These are phyloP conservation scores for Piper betle DNA, from an alignment of 164 flowering plant species.

Conservation along the genomic window DNA sequence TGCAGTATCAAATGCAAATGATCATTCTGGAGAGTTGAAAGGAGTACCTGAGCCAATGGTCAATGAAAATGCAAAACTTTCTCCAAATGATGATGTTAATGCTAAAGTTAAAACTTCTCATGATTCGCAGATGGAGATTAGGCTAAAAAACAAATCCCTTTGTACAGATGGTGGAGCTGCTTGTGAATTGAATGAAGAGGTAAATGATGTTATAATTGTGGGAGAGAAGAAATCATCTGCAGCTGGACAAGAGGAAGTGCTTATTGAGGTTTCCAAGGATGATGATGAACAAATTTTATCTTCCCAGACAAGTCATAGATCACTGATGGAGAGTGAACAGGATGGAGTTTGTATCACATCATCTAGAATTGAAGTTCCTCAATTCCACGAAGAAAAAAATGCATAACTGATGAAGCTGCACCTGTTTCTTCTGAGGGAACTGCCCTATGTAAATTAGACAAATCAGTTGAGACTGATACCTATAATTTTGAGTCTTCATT, in stretches of 20 bases:
- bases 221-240: background rate
- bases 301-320: background rate
- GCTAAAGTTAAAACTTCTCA: background rate
- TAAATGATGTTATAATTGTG: background rate
- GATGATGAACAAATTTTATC: background rate
- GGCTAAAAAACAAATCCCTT: background rate
- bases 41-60: background rate
- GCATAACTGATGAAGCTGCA: slow-evolving; percentile 3
- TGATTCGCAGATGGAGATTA: background rate
- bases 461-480: background rate
- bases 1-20: background rate
- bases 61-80: background rate
- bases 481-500: background rate
- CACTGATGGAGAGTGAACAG: background rate
- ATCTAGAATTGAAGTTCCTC: slow-evolving; percentile 12
- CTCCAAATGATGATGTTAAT: background rate
- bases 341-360: background rate
- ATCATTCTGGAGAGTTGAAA: background rate
- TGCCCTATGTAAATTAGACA: background rate
- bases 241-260: background rate
- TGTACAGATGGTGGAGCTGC: background rate
- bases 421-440: slow-evolving; percentile 6
- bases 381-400: slow-evolving; percentile 2
- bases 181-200: background rate
- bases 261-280: background rate